Percentiles rank a stretch among this genome's conserved stretches.
Evolutionary conservation across 192 early-diverging fungal genomes (phyloP).

Genomic region (Kickxella alabastrina): DNA sequence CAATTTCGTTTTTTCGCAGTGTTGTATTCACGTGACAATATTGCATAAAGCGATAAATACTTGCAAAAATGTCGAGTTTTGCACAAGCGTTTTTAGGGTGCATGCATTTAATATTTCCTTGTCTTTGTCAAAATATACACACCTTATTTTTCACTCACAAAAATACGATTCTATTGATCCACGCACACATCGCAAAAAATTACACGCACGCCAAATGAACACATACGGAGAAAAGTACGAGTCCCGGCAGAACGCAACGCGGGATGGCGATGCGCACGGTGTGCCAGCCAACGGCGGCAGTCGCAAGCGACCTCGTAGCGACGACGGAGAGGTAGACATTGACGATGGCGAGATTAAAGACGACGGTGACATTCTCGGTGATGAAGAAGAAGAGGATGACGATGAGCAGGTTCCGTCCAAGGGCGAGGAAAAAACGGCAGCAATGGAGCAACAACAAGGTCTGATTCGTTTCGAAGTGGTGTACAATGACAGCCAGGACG

Average conservation of each 20-base stretch:
- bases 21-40: no score
- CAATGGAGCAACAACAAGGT: slow-evolving; percentile 63
- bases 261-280: slow-evolving; percentile 8
- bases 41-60: no score
- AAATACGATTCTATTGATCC: no score
- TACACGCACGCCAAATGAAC: no score
- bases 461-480: slow-evolving; percentile 72
- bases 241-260: slow-evolving; percentile 40
- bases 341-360: slow-evolving; percentile 31
- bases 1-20: no score
- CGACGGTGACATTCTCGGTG: slow-evolving; percentile 14
- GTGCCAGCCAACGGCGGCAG: not conserved
- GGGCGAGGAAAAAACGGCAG: slow-evolving; percentile 55
- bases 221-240: slow-evolving; percentile 51
- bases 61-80: no score
- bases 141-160: not conserved
- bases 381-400: slow-evolving; percentile 25
- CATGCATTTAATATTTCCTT: not conserved
- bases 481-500: slow-evolving; percentile 71
- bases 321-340: slow-evolving; percentile 23
- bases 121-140: not conserved
- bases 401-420: slow-evolving; percentile 15
- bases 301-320: slow-evolving; percentile 37
- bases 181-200: no score
- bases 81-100: no score